These are phyloP conservation scores for Pelargonium myrrhifolium DNA, from an alignment of 441 rosid species.

Conservation along the genomic window DNA sequence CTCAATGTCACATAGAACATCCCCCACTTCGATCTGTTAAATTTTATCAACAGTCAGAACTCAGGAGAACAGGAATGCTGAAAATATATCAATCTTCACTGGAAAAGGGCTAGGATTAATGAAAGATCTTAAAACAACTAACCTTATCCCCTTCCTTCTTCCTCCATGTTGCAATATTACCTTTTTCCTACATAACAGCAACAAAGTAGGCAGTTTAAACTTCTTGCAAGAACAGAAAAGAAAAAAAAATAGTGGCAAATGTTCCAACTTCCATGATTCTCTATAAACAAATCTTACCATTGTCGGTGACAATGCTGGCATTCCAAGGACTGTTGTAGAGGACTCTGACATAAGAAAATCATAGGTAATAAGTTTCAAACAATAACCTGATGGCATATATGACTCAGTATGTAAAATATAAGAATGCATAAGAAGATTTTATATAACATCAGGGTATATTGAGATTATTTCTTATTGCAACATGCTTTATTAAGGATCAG, in stretches of 20 bases:
- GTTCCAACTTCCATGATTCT: background rate
- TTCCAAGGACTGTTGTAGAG: constrained; percentile 55
- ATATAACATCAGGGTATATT: too few species aligned
- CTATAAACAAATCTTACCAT: constrained; percentile 51
- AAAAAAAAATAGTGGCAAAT: background rate
- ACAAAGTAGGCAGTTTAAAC: constrained; percentile 19
- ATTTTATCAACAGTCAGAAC: constrained; percentile 23
- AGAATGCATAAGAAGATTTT: too few species aligned
- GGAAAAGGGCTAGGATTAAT: constrained; percentile 1
- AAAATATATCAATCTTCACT: constrained; percentile 15
- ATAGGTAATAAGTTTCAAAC: background rate
- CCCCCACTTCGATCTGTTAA: constrained; percentile 88
- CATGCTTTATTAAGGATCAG: too few species aligned
- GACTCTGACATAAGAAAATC: constrained; percentile 35
- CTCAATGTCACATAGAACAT: constrained; percentile 86
- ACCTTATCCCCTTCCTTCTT: constrained; percentile 99
- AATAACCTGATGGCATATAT: background rate
- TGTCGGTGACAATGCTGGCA: constrained; percentile 97
- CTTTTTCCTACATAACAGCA: constrained; percentile 66
- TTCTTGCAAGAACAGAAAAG: constrained; percentile 22
- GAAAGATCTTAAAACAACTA: constrained; percentile 19
- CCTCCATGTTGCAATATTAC: constrained; percentile 81
- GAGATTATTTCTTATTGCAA: too few species aligned
- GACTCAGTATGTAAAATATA: background rate
- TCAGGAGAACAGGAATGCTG: constrained; percentile 15